Base-by-base conservation (phyloP, 2,329 filamentous ascomycete species). In the Aureobasidium mangrovei region DNA sequence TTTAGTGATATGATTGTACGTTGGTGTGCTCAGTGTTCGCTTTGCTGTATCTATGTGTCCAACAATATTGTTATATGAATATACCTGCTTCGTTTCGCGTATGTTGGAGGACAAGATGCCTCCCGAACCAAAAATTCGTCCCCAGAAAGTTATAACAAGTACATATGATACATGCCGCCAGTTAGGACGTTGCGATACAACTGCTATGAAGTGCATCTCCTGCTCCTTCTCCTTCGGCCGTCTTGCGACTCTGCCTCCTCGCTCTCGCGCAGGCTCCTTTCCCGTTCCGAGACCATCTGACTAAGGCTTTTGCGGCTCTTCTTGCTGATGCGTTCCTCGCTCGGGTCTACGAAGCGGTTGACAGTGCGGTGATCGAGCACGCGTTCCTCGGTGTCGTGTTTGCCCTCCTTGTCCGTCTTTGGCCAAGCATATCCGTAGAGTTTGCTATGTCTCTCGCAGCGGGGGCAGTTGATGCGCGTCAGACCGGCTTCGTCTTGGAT, bases 371-470 rank as follows among this genome's bases (percentile, higher is more conserved):
- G 91, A 65, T 97, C 91, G 57, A 93, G 76, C 0, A 95, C 74
- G 4, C 82, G 69, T 61, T 82, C 75, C 58, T 82, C 78, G 7
- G 80, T 83, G 65, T 97, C 93, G 24, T 79, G 69, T 12, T 82
- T 81, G 0, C 88, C 88, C 28, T 85, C 82, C 58, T 78, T 85
- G 57, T 95, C 86, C 0, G 93, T 97, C 74, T 98, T 96, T 4
- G 93, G 93, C 93, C 93, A 98, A 55, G 86, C 77, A 65, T 87
- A 96, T 0, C 94, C 94, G 67, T 97, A 98, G 0, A 98, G 74
- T 72, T 95, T 97, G 12, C 88, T 94, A 66, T 98, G 93, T 0
- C 93, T 82, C 72, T 98, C 93, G 69, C 93, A 98, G 5, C 93
- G 82, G 3, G 89, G 91, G 67, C 93, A 98, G 12, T 88, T 85